Evolutionary conservation across 2,329 filamentous ascomycete species (phyloP).

Genomic region (Ilyonectria destructans): DNA sequence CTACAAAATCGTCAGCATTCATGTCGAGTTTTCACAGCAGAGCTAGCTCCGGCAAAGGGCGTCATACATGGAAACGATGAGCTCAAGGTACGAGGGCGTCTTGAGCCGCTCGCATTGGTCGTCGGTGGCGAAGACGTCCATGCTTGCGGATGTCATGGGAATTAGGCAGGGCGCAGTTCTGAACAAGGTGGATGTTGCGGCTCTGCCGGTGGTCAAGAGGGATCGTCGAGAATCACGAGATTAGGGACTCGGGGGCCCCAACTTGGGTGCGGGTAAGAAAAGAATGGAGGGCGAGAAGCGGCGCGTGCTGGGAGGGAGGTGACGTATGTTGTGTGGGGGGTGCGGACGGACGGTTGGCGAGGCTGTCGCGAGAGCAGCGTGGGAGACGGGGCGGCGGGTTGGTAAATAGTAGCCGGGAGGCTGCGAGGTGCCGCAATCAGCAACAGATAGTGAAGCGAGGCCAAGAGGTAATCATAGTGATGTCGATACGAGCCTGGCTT

Average conservation of each 20-base stretch:
- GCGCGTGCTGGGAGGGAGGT: conserved; percentile 42
- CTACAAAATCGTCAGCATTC: conserved; percentile 53
- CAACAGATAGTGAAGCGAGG: background rate
- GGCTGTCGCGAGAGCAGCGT: conserved; percentile 43
- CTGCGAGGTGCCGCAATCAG: background rate
- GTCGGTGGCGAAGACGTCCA: conserved; percentile 49
- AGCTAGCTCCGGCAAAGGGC: background rate
- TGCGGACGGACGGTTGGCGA: conserved; percentile 36
- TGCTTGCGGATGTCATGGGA: conserved; percentile 30
- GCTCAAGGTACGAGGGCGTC: conserved; percentile 68
- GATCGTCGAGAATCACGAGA: conserved; percentile 45
- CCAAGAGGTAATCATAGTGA: conserved; percentile 28
- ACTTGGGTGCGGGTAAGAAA: conserved; percentile 27
- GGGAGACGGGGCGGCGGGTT: background rate
- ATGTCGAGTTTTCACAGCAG: background rate
- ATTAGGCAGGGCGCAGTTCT: conserved; percentile 15
- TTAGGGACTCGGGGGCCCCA: conserved; percentile 39
- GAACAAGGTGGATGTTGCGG: conserved; percentile 24
- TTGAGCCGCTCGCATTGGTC: conserved; percentile 66
- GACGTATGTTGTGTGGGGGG: conserved; percentile 47
- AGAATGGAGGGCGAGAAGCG: conserved; percentile 31
- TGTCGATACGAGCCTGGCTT: background rate
- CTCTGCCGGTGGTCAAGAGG: conserved; percentile 33
- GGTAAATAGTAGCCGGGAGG: background rate
- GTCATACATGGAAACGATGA: conserved; percentile 71